Evolutionary conservation across 2,329 filamentous ascomycete species (phyloP).

Genomic region (Hypoxylon sp.): DNA sequence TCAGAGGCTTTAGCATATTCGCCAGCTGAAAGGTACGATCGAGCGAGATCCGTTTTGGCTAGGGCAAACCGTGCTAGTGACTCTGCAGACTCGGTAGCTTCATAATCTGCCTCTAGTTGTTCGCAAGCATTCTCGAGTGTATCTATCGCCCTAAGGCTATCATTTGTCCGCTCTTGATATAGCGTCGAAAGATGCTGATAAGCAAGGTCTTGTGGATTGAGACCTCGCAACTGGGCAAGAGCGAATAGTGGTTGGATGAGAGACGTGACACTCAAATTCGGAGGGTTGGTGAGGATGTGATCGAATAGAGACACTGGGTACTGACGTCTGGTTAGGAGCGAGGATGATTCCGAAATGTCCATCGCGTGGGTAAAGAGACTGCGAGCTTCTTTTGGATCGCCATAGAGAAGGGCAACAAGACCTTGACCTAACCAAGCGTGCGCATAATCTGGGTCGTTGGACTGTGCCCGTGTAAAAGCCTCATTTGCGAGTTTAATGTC

Average conservation of each 20-base stretch:
- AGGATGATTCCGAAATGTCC: constrained; percentile 87
- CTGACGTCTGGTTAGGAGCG: constrained; percentile 79
- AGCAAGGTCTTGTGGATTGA: constrained; percentile 78
- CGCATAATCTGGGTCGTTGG: constrained; percentile 92
- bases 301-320: constrained; percentile 89
- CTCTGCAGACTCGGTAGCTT: constrained; percentile 81
- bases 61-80: constrained; percentile 84
- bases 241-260: constrained; percentile 92
- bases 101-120: constrained; percentile 84
- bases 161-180: constrained; percentile 84
- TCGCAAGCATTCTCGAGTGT: constrained; percentile 77
- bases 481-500: constrained; percentile 90
- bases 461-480: constrained; percentile 91
- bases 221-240: constrained; percentile 81
- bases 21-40: constrained; percentile 81
- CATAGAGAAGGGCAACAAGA: constrained; percentile 82
- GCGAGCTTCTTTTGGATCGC: constrained; percentile 82
- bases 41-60: constrained; percentile 87
- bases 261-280: constrained; percentile 67
- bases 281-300: constrained; percentile 73
- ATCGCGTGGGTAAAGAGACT: constrained; percentile 94
- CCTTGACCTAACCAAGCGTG: constrained; percentile 96
- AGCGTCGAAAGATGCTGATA: constrained; percentile 85
- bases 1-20: constrained; percentile 79
- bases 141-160: constrained; percentile 74